Evolutionary conservation across 2,329 filamentous ascomycete species (phyloP), one percentile per base, ranked within the genome.

Genomic region (Penicillium carneum): DNA sequence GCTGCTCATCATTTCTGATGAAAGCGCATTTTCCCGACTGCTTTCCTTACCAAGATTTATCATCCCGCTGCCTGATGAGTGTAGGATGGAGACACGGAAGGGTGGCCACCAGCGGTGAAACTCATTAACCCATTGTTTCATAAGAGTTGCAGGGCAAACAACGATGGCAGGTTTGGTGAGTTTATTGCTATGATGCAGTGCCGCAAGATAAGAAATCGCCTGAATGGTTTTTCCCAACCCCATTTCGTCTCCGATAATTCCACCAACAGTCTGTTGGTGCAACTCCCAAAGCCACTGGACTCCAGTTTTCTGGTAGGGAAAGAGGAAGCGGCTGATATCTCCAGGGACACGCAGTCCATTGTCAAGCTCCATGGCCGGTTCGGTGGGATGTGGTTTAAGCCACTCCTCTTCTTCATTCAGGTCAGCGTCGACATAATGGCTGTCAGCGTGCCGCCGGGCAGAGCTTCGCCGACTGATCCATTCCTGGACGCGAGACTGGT

Each of bases 101-200:
- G 95, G 90, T n/a, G 95, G 95, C 96, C 96, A 99, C 96, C 96
- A 99, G 12, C 90, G 88, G 78, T 99, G 96, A 70, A 99, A 98
- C 73, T 99, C 95, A 66, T 96, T 96, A 12, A 97, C 95, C 95
- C 95, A 99, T 75, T 99, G 95, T 63, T 92, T 90, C 80, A 99
- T 89, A 26, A 99, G 90, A 0, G 95, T 99, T 3, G 94, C 94
- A 1, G 95, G 95, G 52, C 93, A 93, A 4, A 99, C 93, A 8
- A 99, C 86, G 62, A 99, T 92, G 45, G 96, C 88, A 0, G 95
- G 95, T 62, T 92, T 92, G 23, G 85, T 86, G 23, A 98, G 85
- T 71, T 88, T 91, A 68, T 90, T 91, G 78, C 93, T 98, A 77
- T 97, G 93, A 74, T 99, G 95, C 9, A 99, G 81, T 2, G 92